Evolutionary conservation across 2,329 filamentous ascomycete genomes (phyloP).

Genomic region (Penicillium verrucosum): DNA sequence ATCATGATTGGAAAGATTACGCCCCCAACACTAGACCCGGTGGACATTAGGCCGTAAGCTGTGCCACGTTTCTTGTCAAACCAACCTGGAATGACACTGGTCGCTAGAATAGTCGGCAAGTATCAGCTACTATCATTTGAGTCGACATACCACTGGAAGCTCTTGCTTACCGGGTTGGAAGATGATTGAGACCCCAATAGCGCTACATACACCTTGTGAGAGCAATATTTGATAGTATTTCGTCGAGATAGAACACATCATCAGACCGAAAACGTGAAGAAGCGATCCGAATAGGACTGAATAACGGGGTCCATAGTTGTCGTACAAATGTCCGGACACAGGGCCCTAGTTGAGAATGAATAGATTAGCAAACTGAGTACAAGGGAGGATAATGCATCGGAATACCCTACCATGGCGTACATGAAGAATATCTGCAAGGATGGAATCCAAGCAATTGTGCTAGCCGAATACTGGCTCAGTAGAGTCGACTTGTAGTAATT

Average conservation of each 20-base stretch:
- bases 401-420: slow-evolving; percentile 12
- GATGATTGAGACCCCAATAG: slow-evolving; percentile 49
- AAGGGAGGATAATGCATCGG: not conserved
- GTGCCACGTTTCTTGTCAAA: slow-evolving; percentile 51
- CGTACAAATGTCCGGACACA: slow-evolving; percentile 60
- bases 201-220: slow-evolving; percentile 52
- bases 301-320: slow-evolving; percentile 58
- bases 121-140: not conserved
- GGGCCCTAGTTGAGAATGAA: slow-evolving; percentile 42
- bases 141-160: not conserved
- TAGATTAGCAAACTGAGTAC: too few species aligned
- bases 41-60: slow-evolving; percentile 53
- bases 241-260: slow-evolving; percentile 55
- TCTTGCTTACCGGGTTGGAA: slow-evolving; percentile 39
- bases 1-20: slow-evolving; percentile 62
- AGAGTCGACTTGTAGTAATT: slow-evolving; percentile 54
- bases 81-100: slow-evolving; percentile 42
- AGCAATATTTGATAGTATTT: slow-evolving; percentile 57
- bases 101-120: not conserved
- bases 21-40: slow-evolving; percentile 53
- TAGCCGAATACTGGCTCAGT: slow-evolving; percentile 49
- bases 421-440: slow-evolving; percentile 39
- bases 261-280: slow-evolving; percentile 55
- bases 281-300: slow-evolving; percentile 45
- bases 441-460: slow-evolving; percentile 58